A percentile compares a stretch with the other conserved stretches of the same genome.
Conservation (phyloP, 139 green algal species). For the Chlorella sp. region DNA sequence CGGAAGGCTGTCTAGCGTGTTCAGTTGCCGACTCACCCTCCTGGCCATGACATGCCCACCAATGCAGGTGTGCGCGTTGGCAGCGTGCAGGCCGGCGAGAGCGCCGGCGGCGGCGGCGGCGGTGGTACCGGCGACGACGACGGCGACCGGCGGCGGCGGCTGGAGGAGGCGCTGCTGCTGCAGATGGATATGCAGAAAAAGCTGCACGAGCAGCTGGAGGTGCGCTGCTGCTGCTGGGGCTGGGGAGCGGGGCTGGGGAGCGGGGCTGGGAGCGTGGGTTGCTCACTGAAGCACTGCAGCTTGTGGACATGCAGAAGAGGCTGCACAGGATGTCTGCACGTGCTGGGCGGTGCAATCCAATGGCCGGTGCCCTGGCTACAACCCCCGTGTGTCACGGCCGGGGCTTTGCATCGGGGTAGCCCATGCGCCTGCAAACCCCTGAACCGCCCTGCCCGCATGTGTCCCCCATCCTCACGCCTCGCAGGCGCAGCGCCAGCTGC, state of each 20-base stretch:
- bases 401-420: too few relatives aligned
- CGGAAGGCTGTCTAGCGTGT: too few relatives aligned
- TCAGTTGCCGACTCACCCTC: too few relatives aligned
- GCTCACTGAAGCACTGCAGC: too few relatives aligned
- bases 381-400: too few relatives aligned
- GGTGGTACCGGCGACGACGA: neutral
- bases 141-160: constrained; percentile 24
- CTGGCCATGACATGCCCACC: too few relatives aligned
- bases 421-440: neutral
- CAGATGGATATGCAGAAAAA: constrained; percentile 98
- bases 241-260: neutral
- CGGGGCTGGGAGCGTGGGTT: too few relatives aligned
- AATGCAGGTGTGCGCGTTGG: too few relatives aligned
- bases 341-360: too few relatives aligned
- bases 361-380: too few relatives aligned
- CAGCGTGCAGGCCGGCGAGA: neutral
- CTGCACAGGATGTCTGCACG: too few relatives aligned
- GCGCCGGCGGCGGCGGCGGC: neutral
- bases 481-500: constrained; percentile 90
- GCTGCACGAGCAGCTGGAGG: constrained; percentile 96
- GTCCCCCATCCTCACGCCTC: neutral
- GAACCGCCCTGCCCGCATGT: neutral
- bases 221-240: constrained; percentile 33
- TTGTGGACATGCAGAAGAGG: too few relatives aligned
- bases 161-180: constrained; percentile 90